A percentile compares a stretch with the other conserved stretches of the same genome.
phyloP scores from a whole-genome alignment of 2,329 filamentous ascomycete species.

The Drechslerella dactyloides region DNA sequence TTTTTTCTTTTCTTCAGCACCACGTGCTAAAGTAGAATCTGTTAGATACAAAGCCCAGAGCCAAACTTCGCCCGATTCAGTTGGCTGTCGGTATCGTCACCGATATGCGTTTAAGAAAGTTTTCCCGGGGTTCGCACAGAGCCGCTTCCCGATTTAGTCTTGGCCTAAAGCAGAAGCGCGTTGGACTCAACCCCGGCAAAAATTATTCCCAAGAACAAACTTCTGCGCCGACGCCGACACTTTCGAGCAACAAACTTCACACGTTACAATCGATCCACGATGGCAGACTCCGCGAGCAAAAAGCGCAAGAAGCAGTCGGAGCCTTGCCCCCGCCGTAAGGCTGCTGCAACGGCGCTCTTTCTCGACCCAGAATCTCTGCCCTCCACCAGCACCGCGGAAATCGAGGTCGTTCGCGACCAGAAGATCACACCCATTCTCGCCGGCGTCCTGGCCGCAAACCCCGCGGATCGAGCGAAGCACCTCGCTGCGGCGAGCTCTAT shows the following conservation, averaged over 20 bases:
- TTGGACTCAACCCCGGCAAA: slow-evolving; percentile 48
- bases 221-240: slow-evolving; percentile 16
- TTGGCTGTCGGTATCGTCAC: no score
- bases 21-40: no score
- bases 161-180: no score
- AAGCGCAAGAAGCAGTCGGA: slow-evolving; percentile 39
- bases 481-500: slow-evolving; percentile 66
- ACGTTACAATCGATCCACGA: slow-evolving; percentile 1
- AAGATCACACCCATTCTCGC: slow-evolving; percentile 70
- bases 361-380: slow-evolving; percentile 15
- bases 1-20: no score
- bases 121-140: slow-evolving; percentile 14
- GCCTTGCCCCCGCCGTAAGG: slow-evolving; percentile 27
- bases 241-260: background rate
- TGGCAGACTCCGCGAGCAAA: slow-evolving; percentile 18
- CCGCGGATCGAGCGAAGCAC: slow-evolving; percentile 67
- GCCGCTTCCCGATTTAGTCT: slow-evolving; percentile 25
- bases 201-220: slow-evolving; percentile 27
- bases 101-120: no score
- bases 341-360: slow-evolving; percentile 27
- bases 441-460: slow-evolving; percentile 67
- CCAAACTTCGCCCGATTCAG: no score
- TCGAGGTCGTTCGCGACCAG: slow-evolving; percentile 63
- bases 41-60: no score
- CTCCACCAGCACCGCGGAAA: slow-evolving; percentile 29